Conservation (phyloP, 306 rosid species). For the Morella rubra region DNA sequence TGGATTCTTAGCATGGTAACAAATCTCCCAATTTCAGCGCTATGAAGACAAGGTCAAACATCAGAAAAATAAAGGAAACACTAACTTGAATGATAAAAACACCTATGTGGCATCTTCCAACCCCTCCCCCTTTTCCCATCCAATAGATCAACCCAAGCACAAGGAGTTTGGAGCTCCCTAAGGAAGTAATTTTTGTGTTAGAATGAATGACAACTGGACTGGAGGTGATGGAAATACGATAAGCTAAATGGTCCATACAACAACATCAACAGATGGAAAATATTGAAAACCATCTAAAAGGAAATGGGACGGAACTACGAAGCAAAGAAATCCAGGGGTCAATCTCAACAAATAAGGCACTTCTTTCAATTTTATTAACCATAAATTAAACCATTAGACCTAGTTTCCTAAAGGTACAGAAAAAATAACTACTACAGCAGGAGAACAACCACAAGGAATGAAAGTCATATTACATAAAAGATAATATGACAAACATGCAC, state of each 20-base stretch:
- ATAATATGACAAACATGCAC: neutral
- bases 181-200: neutral
- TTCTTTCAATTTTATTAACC: neutral
- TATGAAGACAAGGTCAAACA: conserved; percentile 17
- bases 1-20: conserved; percentile 83
- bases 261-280: neutral
- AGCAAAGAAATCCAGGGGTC: neutral
- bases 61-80: neutral
- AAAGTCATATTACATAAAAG: neutral
- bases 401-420: neutral
- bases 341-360: neutral
- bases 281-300: neutral
- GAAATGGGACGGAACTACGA: neutral
- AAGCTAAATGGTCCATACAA: neutral
- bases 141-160: neutral
- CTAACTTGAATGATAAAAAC: neutral
- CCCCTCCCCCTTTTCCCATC: neutral
- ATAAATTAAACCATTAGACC: neutral
- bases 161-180: neutral
- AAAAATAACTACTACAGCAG: neutral
- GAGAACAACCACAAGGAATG: neutral
- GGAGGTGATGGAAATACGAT: neutral
- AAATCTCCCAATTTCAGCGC: conserved; percentile 98
- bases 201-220: neutral
- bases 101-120: neutral